Base-by-base conservation (phyloP, 2,329 filamentous ascomycete species). In the Hypoxylon sp. region DNA sequence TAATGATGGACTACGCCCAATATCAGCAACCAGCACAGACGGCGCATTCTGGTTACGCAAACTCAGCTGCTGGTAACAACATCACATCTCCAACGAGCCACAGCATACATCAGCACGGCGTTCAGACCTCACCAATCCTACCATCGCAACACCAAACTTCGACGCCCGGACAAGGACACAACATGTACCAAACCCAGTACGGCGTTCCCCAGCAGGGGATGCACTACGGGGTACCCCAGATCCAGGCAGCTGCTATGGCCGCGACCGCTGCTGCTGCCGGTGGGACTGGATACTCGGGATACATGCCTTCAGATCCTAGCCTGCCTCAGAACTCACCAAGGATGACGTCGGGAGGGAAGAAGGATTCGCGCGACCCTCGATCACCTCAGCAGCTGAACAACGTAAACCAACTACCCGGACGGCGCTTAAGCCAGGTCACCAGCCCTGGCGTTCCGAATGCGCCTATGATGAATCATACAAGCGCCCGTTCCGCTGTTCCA, bases 161-260 rank as follows among this genome's bases (percentile, higher is more conserved):
- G 68, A 83, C 86, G 41, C 88, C 89, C 68, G 88, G 87, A 76
- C 86, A 90, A 73, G 83, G 83, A 53, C 90, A 91, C 81, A 93
- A 90, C 86, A 93, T 90, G 82, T 98, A 97, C 80, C 89, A 92
- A 75, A 88, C 91, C 78, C 85, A 89, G 70, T 95, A 94, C 78
- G 90, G 89, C 64, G 91, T 94, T 63, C 85, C 91, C 68, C 88
- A 90, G 71, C 86, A 89, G 74, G 86, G 86, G 75, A 93, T 97
- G 89, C 90, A 92, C 82, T 97, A 97, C 82, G 90, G 87, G 63
- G 93, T 95, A 81, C 91, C 91, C 34, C 88, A 91, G 19, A 93
- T 94, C 50, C 93, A 97, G 80, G 94, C 94, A 13, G 94, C 95
- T 53, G 94, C 94, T 64, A 96, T 97, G 93, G 94, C 92, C 48